Evolutionary conservation across 208 protist genomes (phyloP).

Genomic region (Wallacemonas sp.): DNA sequence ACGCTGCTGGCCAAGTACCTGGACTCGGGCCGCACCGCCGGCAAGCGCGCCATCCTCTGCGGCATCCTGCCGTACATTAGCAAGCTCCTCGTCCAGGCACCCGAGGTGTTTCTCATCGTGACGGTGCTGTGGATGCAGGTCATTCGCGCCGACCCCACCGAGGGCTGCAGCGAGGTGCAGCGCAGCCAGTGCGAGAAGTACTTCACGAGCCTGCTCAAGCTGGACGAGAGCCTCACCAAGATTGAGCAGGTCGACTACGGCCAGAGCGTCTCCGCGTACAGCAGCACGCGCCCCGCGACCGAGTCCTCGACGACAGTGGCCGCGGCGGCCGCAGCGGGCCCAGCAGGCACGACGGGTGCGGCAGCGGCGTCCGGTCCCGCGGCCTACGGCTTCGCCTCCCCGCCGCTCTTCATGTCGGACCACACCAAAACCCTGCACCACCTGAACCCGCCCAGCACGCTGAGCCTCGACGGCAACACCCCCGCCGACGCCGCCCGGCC

Average conservation of each 20-base stretch:
- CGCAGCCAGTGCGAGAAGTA: conserved; percentile 61
- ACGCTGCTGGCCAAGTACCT: conserved; percentile 96
- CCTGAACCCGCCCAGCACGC: conserved; percentile 19
- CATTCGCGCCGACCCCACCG: conserved; percentile 54
- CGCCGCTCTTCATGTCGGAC: conserved; percentile 9
- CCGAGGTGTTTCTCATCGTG: conserved; percentile 75
- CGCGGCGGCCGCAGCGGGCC: background rate
- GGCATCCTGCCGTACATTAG: conserved; percentile 98
- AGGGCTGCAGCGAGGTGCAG: conserved; percentile 64
- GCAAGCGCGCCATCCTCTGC: conserved; percentile 94
- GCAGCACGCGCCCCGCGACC: conserved; percentile 9
- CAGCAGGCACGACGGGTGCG: too few species aligned
- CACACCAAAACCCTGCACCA: conserved; percentile 8
- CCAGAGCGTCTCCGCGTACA: conserved; percentile 28
- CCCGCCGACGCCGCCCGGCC: background rate
- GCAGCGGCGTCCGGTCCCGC: too few species aligned
- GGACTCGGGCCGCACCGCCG: conserved; percentile 96
- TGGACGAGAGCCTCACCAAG: conserved; percentile 85
- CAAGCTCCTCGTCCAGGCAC: conserved; percentile 92
- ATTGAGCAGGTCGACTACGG: conserved; percentile 83
- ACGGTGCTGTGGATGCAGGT: conserved; percentile 89
- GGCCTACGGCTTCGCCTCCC: background rate
- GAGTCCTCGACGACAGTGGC: conserved; percentile 22
- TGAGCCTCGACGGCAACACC: conserved; percentile 30
- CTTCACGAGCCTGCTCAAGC: conserved; percentile 69